Evolutionary conservation across 192 early-diverging fungal species (phyloP), one percentile per base, ranked within the genome.

Genomic region (Coemansia sp.): DNA sequence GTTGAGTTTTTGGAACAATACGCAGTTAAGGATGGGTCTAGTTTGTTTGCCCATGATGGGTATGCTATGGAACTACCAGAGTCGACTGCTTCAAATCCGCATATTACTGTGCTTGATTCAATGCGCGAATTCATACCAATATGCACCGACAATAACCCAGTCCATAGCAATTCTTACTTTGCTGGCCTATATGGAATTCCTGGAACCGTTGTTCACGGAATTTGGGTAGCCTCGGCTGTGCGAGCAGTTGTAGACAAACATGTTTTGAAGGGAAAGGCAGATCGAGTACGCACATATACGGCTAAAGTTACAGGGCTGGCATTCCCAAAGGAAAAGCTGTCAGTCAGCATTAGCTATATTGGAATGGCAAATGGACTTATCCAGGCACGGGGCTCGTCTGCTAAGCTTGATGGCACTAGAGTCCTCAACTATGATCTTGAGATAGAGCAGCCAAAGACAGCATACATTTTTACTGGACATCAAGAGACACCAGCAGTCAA

Each of bases 321-420:
- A 26, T 84, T 93, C 56, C 96, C 95, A 18, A 86, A 85, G 23
- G 93, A 95, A 68, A 85, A 85, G 44, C 86, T 98, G 38, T 85
- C 87, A 48, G 91, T 92, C 42, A 91, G 92, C 78, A 77, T 98
- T 38, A 86, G 76, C 63, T 95, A 98, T 81, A 85, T 89, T 65
- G 96, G 95, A 70, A 98, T 98, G 96, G 86, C 85, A 61, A 91
- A 92, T 72, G 96, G 96, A 9, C 89, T 88, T 68, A 98, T 96
- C 88, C 85, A 94, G 59, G 90, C 96, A 84, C 89, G 92, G 78
- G 88, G 95, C 18, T 84, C 89, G 52, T 94, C 95, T 7, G 71
- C 88, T 68, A 94, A 94, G 79, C 86, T 89, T 49, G 86, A 88
- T 64, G 89, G 90, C 38, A 79, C 69, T 3, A 42, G 53, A 6